These are phyloP conservation scores for Triangularia setosa DNA, from an alignment of 2,329 filamentous ascomycete genomes.

Conservation along the genomic window DNA sequence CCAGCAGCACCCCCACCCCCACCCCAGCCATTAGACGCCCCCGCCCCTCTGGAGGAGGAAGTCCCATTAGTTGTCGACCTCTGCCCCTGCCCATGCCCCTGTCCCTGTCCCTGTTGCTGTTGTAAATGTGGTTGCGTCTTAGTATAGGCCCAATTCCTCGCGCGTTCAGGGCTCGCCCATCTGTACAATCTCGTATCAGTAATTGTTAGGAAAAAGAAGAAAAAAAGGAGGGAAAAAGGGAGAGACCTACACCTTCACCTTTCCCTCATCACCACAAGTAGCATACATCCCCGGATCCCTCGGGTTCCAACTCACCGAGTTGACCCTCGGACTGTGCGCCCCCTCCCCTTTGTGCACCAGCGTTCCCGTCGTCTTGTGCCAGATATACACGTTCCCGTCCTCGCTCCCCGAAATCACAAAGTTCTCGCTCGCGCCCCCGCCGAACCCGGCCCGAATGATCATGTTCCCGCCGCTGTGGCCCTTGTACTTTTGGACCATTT, in stretches of 20 bases:
- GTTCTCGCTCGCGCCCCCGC: constrained; percentile 86
- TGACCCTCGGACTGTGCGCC: constrained; percentile 74
- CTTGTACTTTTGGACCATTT: constrained; percentile 68
- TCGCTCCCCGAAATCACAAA: constrained; percentile 92
- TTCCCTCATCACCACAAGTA: constrained; percentile 82
- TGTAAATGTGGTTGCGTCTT: background rate
- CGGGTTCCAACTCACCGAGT: constrained; percentile 87
- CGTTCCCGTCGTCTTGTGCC: constrained; percentile 79
- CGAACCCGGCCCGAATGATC: constrained; percentile 79
- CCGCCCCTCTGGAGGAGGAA: background rate
- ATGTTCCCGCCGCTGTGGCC: constrained; percentile 72
- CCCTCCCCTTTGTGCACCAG: constrained; percentile 72
- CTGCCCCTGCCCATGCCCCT: constrained; percentile 7
- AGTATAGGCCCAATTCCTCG: background rate
- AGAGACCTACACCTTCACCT: constrained; percentile 77
- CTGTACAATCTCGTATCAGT: background rate
- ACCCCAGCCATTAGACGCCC: background rate
- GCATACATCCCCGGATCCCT: constrained; percentile 79
- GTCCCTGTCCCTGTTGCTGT: constrained; percentile 4
- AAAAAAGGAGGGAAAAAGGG: background rate
- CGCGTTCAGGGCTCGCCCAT: background rate
- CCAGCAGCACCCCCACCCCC: background rate
- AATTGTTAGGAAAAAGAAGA: background rate
- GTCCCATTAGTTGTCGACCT: constrained; percentile 12
- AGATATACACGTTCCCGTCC: constrained; percentile 74